Base-by-base conservation (phyloP, 192 early-diverging fungal species). In the Backusella mclennaniae region DNA sequence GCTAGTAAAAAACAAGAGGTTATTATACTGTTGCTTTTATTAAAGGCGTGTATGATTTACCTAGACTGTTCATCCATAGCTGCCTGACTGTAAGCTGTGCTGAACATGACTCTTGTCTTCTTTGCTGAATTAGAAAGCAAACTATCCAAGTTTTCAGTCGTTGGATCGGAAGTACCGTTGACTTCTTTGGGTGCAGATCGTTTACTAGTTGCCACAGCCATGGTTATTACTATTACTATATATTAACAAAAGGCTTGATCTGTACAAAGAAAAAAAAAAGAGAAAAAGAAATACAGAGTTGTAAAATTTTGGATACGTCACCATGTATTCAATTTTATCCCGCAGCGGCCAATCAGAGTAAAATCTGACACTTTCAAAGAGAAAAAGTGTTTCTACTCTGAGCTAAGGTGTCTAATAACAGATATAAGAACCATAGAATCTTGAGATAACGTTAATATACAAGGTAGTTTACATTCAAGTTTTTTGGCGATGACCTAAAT, bases 31-130 rank as follows among this genome's bases (percentile, higher is more conserved):
- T 3, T 39, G 38, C 9, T 31, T 19, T 53, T 33, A n/a, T 41
- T 8, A 21, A 63, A 63, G 8, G 23, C 56, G 23, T 29, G 56
- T 38, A 31, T 17, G 36, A 14, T 70, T 70, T 59, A 82, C 80
- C 80, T 82, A 59, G 76, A 69, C 70, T 77, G 76, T 75, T 82
- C 80, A 76, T 82, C 80, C 80, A 82, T 82, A 52, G 77, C 76
- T 31, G 80, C 80, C 67, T 82, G 80, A 46, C 76, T 82, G 52
- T 82, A 82, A 31, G 76, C 72, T 36, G 73, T 82, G 14, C 69
- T 71, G 67, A 82, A 82, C 29, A 82, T 66, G 23, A 78, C 39
- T 74, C 80, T 42, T 19, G 80, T 82, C 35, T 74, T 74, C 56
- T 82, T 82, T 14, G 80, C 80, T 26, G 80, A 77, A 36, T 66